Conservation (phyloP, 345 rosid species). For the Cochlearia excelsa region DNA sequence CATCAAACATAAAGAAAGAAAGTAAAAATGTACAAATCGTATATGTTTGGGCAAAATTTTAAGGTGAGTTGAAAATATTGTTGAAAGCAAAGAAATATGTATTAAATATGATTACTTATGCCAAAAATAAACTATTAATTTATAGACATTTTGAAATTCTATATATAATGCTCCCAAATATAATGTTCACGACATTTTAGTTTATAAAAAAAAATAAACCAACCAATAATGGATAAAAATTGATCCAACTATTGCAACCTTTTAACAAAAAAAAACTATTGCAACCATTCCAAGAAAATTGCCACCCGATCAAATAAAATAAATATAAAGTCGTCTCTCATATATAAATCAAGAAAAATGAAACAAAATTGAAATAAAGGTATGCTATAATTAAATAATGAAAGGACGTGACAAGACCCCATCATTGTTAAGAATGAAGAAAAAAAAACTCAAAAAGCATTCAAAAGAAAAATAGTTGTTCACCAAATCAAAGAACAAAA, state of each 20-base stretch:
- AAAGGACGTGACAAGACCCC: constrained; percentile 38
- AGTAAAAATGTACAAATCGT: too few relatives aligned
- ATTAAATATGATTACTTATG: too few relatives aligned
- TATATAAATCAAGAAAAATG: background rate
- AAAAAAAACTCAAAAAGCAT: constrained; percentile 36
- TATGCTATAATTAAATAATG: constrained; percentile 17
- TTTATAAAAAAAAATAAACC: too few relatives aligned
- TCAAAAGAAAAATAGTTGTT: constrained; percentile 44
- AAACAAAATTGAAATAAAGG: constrained; percentile 18
- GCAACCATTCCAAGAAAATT: constrained; percentile 13
- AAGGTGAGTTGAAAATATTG: too few relatives aligned
- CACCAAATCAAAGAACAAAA: constrained; percentile 27
- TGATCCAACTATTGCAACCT: too few relatives aligned
- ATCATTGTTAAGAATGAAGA: constrained; percentile 33
- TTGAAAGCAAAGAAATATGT: too few relatives aligned
- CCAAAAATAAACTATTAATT: too few relatives aligned
- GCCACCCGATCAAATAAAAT: constrained; percentile 22
- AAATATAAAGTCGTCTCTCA: constrained; percentile 18
- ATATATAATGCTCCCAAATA: too few relatives aligned
- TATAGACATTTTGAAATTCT: too few relatives aligned
- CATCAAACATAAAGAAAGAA: background rate
- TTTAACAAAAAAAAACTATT: background rate
- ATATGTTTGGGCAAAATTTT: too few relatives aligned
- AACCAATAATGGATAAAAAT: too few relatives aligned
- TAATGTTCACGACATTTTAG: too few relatives aligned